Base-by-base conservation (phyloP, 2,329 filamentous ascomycete genomes). In the Xylariaceae sp. region DNA sequence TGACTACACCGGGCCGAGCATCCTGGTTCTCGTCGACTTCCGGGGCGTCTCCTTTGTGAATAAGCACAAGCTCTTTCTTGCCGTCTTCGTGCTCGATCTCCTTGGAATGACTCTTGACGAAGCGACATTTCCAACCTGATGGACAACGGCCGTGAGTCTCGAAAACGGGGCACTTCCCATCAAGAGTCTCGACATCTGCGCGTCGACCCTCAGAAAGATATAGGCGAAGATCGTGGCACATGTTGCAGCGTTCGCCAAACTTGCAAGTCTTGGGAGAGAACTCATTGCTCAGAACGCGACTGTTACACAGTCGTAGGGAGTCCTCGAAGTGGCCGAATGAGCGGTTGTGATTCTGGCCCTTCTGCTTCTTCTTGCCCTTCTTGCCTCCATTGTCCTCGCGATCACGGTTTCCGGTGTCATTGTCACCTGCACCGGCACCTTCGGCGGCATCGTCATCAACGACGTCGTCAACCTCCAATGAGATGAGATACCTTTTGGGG, bases 51-150 rank as follows among this genome's bases (percentile, higher is more conserved):
- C 74, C 59, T 66, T 84, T 80, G 59, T 85, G 82, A 17, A 88
- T 68, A 53, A 96, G 79, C 2, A 93, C 79, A 55, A 97, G 76
- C 75, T 97, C 93, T 68, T 89, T 91, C 66, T 84, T 83, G 7
- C 92, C 93, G 72, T 96, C 92, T 56, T 87, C 86, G 17, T 80
- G 85, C 65, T 89, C 84, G 23, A 89, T 75, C 75, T 97, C 93
- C 63, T 86, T 81, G 68, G 91, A 94, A 75, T 99, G 94, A 63
- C 90, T 95, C 63, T 83, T 83, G 39, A 90, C 88, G 70, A 97
- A 96, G 18, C 93, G 88, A 73, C 94, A 99, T 73, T 93, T 96
- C 92, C 93, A 99, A 4, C 94, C 94, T 11, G 88, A 84, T 53
- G 84, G 82, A 68, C 94, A 99, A 62, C 80, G 84, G 10, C 92